Percentiles rank a stretch among this genome's conserved stretches.
Conservation (phyloP, 2,329 filamentous ascomycete species). For the Diaporthe caulivora region DNA sequence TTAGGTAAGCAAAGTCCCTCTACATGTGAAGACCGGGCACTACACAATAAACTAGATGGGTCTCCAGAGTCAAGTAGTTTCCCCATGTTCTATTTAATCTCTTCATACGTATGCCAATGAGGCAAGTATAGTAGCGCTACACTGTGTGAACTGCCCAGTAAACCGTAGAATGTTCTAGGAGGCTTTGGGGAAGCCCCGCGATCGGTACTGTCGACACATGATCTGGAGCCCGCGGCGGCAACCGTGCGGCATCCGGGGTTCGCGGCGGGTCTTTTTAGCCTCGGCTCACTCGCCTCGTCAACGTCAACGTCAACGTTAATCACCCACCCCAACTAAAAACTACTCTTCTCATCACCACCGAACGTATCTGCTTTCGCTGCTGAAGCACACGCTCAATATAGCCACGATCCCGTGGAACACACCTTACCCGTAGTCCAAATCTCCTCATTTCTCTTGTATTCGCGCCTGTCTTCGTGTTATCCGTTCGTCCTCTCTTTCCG, state of each 20-base stretch:
- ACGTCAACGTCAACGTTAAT: slow-evolving; percentile 1
- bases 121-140: neutral
- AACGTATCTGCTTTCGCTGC: neutral
- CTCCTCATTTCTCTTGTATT: neutral
- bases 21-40: neutral
- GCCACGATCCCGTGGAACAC: neutral
- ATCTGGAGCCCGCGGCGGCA: slow-evolving; percentile 12
- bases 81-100: neutral
- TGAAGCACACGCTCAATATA: neutral
- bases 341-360: neutral
- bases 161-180: slow-evolving; percentile 29
- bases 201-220: slow-evolving; percentile 22
- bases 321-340: neutral
- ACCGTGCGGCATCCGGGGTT: slow-evolving; percentile 18
- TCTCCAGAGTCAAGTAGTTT: no score
- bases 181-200: neutral
- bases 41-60: no score
- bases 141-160: neutral
- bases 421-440: neutral
- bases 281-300: slow-evolving; percentile 24
- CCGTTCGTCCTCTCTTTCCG: neutral
- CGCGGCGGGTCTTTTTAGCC: slow-evolving; percentile 29
- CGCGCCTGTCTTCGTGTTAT: neutral
- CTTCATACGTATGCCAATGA: neutral
- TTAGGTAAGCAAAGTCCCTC: neutral